Evolutionary conservation across 257 asterid species (phyloP), one percentile per base, ranked within the genome.

Genomic region (Euphrasia confusa): DNA sequence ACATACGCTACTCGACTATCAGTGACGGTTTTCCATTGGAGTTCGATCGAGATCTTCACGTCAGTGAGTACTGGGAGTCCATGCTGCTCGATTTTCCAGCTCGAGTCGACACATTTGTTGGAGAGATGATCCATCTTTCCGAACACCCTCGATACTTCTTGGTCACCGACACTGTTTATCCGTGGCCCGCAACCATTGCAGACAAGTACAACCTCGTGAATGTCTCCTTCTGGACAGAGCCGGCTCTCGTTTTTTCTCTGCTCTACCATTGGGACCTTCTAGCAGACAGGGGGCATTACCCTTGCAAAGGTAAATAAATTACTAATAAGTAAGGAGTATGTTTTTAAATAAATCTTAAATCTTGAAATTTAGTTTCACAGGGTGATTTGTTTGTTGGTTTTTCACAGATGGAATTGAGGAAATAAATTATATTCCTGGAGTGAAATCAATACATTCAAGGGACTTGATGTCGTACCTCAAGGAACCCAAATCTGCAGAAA

Each of bases 391-490:
- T 8, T 13, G 1, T 47, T 47, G 6, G 3, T 42, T 47, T 6
- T 2, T 58, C 64, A 4, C 78, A 82, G 85, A 56, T 14, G 55
- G 71, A 2, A 53, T 50, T 58, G 86, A 82, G 32, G 80, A 58
- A 2, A 82, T 84, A 63, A 69, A 63, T 26, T 87, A 87, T 69
- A 64, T 87, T 11, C 94, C 95, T 8, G 95, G 94, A 21, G 79
- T 88, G 3, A 32, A 72, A n/a, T 72, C 83, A 13, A 70, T 85
- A 26, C 77, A 69, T 40, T 74, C 86, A 7, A 77, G 61, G 37
- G 89, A 88, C 60, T n/a, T 88, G 44, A 75, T 73, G 84, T 58
- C 85, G 0, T 75, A 65, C 54, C 66, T 81, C 11, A 67, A 56
- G 48, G 66, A 63, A 15, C 60, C 66, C 24, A 73, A 18, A 3